Evolutionary conservation across 306 rosid genomes (phyloP).

Genomic region (Vigna radiata): DNA sequence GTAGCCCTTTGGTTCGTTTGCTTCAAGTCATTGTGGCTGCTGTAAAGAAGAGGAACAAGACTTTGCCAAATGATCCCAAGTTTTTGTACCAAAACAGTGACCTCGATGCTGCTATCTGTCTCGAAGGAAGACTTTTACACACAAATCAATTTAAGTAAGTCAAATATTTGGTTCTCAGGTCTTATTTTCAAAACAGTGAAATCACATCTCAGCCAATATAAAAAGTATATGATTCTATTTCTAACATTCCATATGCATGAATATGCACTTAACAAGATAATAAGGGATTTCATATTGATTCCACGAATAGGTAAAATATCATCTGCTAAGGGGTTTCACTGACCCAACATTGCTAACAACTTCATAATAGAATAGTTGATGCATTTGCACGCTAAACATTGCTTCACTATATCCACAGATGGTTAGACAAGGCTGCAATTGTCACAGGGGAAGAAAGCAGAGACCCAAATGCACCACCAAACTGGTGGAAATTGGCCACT

Average conservation of each 20-base stretch:
- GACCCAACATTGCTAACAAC: neutral
- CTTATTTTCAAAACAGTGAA: too few relatives aligned
- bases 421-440: conserved; percentile 78
- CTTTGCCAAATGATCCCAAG: conserved; percentile 41
- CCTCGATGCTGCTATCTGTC: conserved; percentile 62
- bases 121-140: conserved; percentile 68
- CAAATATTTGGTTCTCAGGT: neutral
- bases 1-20: conserved; percentile 81
- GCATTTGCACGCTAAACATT: conserved; percentile 39
- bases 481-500: conserved; percentile 71
- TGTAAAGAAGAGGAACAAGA: conserved; percentile 56
- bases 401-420: conserved; percentile 47
- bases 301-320: too few relatives aligned
- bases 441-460: conserved; percentile 43
- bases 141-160: conserved; percentile 59
- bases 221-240: neutral
- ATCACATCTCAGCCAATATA: neutral
- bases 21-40: conserved; percentile 74
- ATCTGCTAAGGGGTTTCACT: neutral
- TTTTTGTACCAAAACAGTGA: conserved; percentile 60
- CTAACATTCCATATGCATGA: neutral
- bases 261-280: too few relatives aligned
- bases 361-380: too few relatives aligned
- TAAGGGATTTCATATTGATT: too few relatives aligned
- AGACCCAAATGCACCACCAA: conserved; percentile 50